phyloP scores from a whole-genome alignment of 495 filamentous ascomycete species.

The Daldinia decipiens region DNA sequence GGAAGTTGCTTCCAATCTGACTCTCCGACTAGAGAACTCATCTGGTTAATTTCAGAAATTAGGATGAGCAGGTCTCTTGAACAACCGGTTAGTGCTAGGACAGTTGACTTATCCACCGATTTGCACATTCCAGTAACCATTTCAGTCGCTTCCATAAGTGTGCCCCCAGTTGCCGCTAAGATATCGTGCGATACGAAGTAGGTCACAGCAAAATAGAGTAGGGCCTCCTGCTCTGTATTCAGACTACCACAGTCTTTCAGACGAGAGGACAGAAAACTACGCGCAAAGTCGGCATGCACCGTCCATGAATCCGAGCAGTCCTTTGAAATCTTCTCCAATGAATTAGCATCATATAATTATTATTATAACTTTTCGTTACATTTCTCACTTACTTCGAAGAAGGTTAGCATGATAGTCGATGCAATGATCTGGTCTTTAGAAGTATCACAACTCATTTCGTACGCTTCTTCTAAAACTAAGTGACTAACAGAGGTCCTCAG shows the following conservation, averaged over 20 bases:
- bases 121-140: constrained; percentile 37
- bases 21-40: constrained; percentile 16
- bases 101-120: constrained; percentile 24
- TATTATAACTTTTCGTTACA: not conserved
- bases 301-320: constrained; percentile 40
- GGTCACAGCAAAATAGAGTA: constrained; percentile 37
- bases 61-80: constrained; percentile 34
- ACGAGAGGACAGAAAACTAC: constrained; percentile 26
- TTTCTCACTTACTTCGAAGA: constrained; percentile 33
- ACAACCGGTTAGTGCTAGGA: constrained; percentile 30
- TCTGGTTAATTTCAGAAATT: constrained; percentile 39
- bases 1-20: constrained; percentile 10
- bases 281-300: constrained; percentile 35
- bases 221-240: constrained; percentile 30
- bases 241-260: constrained; percentile 25
- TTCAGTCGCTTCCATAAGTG: constrained; percentile 26
- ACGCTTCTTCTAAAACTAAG: constrained; percentile 8
- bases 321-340: constrained; percentile 25
- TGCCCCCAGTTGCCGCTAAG: constrained; percentile 33
- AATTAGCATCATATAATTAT: constrained; percentile 5
- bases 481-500: constrained; percentile 19
- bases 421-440: constrained; percentile 37
- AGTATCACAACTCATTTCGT: not conserved
- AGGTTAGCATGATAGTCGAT: constrained; percentile 37
- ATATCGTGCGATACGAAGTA: constrained; percentile 42